phyloP scores from a whole-genome alignment of 2,329 filamentous ascomycete species.

The Xylariaceae sp. region DNA sequence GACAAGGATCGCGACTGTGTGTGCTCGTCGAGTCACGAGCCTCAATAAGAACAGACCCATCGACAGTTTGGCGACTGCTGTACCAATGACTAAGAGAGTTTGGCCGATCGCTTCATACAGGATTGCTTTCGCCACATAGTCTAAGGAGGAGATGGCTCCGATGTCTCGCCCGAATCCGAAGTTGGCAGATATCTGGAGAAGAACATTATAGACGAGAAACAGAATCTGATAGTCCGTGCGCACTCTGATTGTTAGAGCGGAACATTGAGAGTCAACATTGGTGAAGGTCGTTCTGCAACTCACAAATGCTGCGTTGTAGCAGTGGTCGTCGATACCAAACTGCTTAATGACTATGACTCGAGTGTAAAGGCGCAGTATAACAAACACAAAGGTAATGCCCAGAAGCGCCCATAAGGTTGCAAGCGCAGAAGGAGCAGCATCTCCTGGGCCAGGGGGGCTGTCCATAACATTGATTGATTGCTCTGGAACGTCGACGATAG shows the following conservation, averaged over 20 bases:
- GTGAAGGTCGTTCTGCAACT: background rate
- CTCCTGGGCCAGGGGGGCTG: no score
- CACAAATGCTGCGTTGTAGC: constrained; percentile 10
- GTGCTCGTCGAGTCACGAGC: constrained; percentile 34
- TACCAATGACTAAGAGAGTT: constrained; percentile 38
- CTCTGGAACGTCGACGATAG: no score
- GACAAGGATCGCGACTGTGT: constrained; percentile 36
- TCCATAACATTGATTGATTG: no score
- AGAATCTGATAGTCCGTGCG: background rate
- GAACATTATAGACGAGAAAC: constrained; percentile 4
- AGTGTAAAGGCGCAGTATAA: constrained; percentile 12
- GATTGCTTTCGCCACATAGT: constrained; percentile 17
- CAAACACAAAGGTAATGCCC: constrained; percentile 6
- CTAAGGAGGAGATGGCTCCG: background rate
- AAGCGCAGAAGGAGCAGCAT: background rate
- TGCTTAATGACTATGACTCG: constrained; percentile 3
- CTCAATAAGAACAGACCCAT: constrained; percentile 40
- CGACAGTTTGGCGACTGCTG: constrained; percentile 38
- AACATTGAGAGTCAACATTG: background rate
- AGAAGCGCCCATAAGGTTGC: constrained; percentile 5
- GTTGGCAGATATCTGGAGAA: constrained; percentile 3
- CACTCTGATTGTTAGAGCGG: background rate
- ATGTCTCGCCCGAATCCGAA: constrained; percentile 9
- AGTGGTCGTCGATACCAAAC: constrained; percentile 7
- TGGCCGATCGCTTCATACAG: constrained; percentile 35